Percentiles rank a stretch among this genome's conserved stretches.
phyloP scores from a whole-genome alignment of 345 rosid species.

The Anacardium occidentale region DNA sequence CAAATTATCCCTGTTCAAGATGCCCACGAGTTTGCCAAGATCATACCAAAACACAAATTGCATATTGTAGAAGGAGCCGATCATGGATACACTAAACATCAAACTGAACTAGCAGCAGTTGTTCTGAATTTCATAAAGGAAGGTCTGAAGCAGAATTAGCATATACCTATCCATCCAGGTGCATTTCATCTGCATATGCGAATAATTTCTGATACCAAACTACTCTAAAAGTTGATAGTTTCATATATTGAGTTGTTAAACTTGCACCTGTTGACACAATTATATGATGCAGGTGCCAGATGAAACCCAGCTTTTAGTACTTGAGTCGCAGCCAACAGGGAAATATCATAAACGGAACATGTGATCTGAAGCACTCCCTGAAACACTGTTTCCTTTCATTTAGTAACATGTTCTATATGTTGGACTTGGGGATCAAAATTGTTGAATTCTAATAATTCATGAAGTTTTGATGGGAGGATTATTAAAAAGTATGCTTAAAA shows the following conservation, averaged over 20 bases:
- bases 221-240: conserved; percentile 19
- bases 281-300: neutral
- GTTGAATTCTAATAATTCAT: too few species aligned
- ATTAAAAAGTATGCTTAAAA: too few species aligned
- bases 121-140: conserved; percentile 53
- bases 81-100: conserved; percentile 61
- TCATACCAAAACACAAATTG: conserved; percentile 64
- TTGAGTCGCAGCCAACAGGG: too few species aligned
- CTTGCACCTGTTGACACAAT: too few species aligned
- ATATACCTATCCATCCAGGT: conserved; percentile 29
- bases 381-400: neutral
- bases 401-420: too few species aligned
- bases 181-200: neutral
- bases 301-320: neutral
- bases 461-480: too few species aligned
- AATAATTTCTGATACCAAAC: conserved; percentile 11
- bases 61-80: conserved; percentile 62
- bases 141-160: conserved; percentile 24
- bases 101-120: conserved; percentile 44
- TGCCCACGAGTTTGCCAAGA: conserved; percentile 64
- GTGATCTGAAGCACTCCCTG: neutral
- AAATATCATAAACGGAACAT: neutral
- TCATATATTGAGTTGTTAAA: neutral
- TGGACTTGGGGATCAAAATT: too few species aligned
- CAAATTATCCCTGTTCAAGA: conserved; percentile 56